Base-by-base conservation (phyloP, 345 rosid genomes). In the Eucalyptus lansdowneana region DNA sequence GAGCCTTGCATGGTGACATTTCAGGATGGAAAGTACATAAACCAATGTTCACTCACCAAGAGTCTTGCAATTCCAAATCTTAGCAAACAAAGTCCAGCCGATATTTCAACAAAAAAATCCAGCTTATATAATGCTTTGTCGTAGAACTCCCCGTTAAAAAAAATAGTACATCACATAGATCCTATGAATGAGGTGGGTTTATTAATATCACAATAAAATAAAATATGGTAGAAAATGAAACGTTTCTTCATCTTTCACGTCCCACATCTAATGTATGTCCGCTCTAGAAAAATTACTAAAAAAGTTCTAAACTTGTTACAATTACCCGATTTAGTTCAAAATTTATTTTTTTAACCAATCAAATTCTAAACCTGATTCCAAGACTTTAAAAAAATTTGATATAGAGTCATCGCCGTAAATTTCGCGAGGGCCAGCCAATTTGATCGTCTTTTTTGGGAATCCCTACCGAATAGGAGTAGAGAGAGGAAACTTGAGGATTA, bases 321-420 rank as follows among this genome's bases (percentile, higher is more conserved):
- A 5, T 12, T 60, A 2, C 7, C 8, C 16, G 1, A 60, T 27
- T 60, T 29, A 3, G 1, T 12, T 25, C 0, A 22, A 56, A 56
- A 56, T 15, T 27, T 60, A 11, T 60, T 60, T 5, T 25, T 60
- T 60, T 60, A 2, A 13, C 15, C 0, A 60, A 60, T 60, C 12
- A 1, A 3, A 13, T 60, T 12, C 4, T 60, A 60, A 60, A 60
- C 13, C 29, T 24, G 29, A 56, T 56, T 56, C 62, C 62, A 56
- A 56, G 29, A 22, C 12, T 22, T 22, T 1, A 4, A 56, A 56
- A 9, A 1, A 1, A 2, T 22, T 56, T 56, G 62, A 56, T 24
- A 56, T 56, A 24, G 62, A 56, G 6, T 24, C 12, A 1, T 2
- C 62, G 29, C 29, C 62, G 3, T 56, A 4, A 24, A 56, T 24